Conservation (phyloP, 2,329 filamentous ascomycete genomes). For the Calonectria naviculata region DNA sequence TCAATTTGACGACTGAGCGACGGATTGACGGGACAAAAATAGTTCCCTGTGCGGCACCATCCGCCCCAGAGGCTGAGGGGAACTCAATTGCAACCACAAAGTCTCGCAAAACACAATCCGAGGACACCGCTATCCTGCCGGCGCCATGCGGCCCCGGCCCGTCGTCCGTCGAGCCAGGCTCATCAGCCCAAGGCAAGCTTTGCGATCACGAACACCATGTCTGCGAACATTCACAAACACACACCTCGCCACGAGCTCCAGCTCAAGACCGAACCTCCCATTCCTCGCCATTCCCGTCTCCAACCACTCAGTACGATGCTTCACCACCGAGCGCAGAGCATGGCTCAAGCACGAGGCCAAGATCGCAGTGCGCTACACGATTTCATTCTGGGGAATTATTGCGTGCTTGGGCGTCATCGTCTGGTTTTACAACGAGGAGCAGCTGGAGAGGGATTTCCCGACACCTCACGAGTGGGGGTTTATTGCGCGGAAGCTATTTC, state of each 20-base stretch:
- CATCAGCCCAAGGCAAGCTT: constrained; percentile 25
- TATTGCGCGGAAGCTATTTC: constrained; percentile 74
- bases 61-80: not conserved
- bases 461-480: constrained; percentile 87
- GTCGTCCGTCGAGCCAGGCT: constrained; percentile 43
- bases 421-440: constrained; percentile 78
- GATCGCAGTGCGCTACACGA: constrained; percentile 74
- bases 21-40: not conserved
- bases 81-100: not conserved
- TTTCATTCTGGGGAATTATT: constrained; percentile 73
- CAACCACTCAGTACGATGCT: constrained; percentile 71
- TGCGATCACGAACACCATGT: constrained; percentile 31
- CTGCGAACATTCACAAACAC: constrained; percentile 42
- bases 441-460: constrained; percentile 79
- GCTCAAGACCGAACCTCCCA: constrained; percentile 51
- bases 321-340: constrained; percentile 81
- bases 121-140: constrained; percentile 9
- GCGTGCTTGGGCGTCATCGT: constrained; percentile 69
- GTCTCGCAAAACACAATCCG: not conserved
- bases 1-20: not conserved
- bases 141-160: constrained; percentile 53
- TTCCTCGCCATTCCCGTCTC: constrained; percentile 61
- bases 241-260: constrained; percentile 40
- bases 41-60: not conserved
- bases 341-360: constrained; percentile 79